Conservation (phyloP, 305 asterid species). For the Galium porrigens region DNA sequence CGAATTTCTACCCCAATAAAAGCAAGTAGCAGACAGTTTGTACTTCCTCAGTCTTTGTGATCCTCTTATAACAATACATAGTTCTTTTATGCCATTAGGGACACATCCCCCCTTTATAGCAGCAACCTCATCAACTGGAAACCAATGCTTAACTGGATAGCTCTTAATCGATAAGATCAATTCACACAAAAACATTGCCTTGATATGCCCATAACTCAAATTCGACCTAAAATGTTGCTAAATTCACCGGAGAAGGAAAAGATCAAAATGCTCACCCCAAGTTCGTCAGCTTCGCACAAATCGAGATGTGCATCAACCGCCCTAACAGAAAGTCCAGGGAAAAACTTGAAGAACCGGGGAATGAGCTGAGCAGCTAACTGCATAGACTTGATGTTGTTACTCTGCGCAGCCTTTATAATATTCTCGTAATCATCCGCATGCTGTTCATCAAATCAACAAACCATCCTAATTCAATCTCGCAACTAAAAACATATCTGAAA, state of each 20-base stretch:
- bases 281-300: slow-evolving; percentile 90
- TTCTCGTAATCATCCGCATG: slow-evolving; percentile 59
- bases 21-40: background rate
- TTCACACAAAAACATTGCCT: background rate
- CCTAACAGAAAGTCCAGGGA: slow-evolving; percentile 49
- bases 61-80: background rate
- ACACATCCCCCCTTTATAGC: background rate
- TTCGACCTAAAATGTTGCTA: background rate
- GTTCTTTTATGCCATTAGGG: background rate
- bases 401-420: slow-evolving; percentile 58
- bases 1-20: background rate
- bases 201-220: background rate
- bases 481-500: background rate
- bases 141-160: background rate
- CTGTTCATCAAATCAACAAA: slow-evolving; percentile 20
- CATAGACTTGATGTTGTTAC: slow-evolving; percentile 66
- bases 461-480: background rate
- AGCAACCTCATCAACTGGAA: background rate
- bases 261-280: slow-evolving; percentile 47
- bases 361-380: slow-evolving; percentile 92
- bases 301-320: slow-evolving; percentile 90
- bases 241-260: slow-evolving; percentile 9
- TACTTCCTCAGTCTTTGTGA: background rate
- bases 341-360: slow-evolving; percentile 76
- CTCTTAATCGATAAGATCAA: slow-evolving; percentile 5